These are phyloP conservation scores for Penicillium sp. DNA, from an alignment of 2,329 filamentous ascomycete genomes.

Conservation along the genomic window DNA sequence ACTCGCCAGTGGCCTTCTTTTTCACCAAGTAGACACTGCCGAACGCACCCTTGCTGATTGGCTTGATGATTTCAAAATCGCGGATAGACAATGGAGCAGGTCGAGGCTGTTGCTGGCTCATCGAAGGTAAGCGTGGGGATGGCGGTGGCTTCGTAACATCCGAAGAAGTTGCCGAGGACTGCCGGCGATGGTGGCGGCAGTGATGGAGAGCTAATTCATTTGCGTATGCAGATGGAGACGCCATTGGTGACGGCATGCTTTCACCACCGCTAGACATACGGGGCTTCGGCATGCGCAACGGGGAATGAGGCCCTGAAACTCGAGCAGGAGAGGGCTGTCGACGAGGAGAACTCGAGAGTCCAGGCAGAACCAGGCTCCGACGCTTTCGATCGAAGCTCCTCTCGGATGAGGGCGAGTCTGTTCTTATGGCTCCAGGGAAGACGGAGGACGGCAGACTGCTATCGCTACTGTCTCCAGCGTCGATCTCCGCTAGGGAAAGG, in stretches of 20 bases:
- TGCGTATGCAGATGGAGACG: constrained; percentile 74
- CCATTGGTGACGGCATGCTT: constrained; percentile 67
- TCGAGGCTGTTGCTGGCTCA: constrained; percentile 66
- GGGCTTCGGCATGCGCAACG: constrained; percentile 75
- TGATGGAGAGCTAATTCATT: constrained; percentile 55
- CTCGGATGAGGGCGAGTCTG: constrained; percentile 85
- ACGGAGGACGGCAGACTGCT: constrained; percentile 77
- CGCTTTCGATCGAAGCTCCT: constrained; percentile 77
- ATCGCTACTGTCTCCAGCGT: constrained; percentile 72
- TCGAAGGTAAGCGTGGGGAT: constrained; percentile 71
- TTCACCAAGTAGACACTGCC: constrained; percentile 96
- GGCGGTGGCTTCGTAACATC: constrained; percentile 59
- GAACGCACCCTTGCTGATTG: constrained; percentile 97
- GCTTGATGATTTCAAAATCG: constrained; percentile 98
- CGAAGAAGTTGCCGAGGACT: constrained; percentile 83
- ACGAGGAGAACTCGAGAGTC: constrained; percentile 62
- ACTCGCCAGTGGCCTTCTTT: constrained; percentile 96
- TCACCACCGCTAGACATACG: constrained; percentile 51
- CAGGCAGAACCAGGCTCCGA: constrained; percentile 73
- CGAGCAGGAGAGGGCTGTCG: constrained; percentile 84
- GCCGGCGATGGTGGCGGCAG: constrained; percentile 67
- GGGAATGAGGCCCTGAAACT: constrained; percentile 66
- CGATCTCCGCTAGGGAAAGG: constrained; percentile 73
- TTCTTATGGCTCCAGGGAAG: constrained; percentile 61
- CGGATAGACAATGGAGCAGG: constrained; percentile 94